Evolutionary conservation across 192 early-diverging fungal genomes (phyloP).

Genomic region (Coemansia sp.): DNA sequence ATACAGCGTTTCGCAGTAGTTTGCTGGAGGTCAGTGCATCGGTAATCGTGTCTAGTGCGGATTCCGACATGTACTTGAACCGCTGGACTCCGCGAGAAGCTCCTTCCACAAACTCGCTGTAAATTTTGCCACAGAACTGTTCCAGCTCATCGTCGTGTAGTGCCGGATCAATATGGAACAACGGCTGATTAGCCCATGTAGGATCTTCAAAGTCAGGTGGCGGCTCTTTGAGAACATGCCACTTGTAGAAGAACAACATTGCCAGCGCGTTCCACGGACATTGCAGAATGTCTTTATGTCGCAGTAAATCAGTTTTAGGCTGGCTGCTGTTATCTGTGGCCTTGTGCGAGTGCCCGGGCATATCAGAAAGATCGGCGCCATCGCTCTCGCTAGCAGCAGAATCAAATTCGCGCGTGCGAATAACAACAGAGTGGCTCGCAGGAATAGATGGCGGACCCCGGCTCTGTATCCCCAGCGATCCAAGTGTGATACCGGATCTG

Average conservation of each 20-base stretch:
- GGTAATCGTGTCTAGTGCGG: conserved; percentile 6
- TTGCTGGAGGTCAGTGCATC: background rate
- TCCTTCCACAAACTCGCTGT: conserved; percentile 26
- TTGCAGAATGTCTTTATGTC: conserved; percentile 23
- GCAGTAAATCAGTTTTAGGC: conserved; percentile 25
- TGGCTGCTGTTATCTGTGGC: conserved; percentile 5
- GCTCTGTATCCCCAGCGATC: conserved; percentile 29
- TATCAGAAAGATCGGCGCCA: background rate
- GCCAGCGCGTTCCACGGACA: conserved; percentile 54
- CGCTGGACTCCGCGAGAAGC: conserved; percentile 7
- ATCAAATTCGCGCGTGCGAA: conserved; percentile 1
- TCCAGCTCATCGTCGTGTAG: conserved; percentile 19
- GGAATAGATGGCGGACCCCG: background rate
- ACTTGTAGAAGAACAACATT: conserved; percentile 42
- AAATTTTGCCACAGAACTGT: conserved; percentile 25
- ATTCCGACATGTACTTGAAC: conserved; percentile 23
- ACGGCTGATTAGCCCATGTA: conserved; percentile 30
- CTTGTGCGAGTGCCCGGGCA: background rate
- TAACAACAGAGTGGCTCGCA: conserved; percentile 10
- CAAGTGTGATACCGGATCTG: conserved; percentile 29
- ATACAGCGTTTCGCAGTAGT: conserved; percentile 10
- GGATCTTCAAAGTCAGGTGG: conserved; percentile 38
- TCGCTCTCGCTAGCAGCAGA: background rate
- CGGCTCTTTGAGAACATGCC: conserved; percentile 45
- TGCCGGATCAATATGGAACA: conserved; percentile 28